A percentile compares a stretch with the other conserved stretches of the same genome.
Evolutionary conservation across 768 basidiomycete genomes (phyloP).

Genomic region (Lactarius akahatsu): DNA sequence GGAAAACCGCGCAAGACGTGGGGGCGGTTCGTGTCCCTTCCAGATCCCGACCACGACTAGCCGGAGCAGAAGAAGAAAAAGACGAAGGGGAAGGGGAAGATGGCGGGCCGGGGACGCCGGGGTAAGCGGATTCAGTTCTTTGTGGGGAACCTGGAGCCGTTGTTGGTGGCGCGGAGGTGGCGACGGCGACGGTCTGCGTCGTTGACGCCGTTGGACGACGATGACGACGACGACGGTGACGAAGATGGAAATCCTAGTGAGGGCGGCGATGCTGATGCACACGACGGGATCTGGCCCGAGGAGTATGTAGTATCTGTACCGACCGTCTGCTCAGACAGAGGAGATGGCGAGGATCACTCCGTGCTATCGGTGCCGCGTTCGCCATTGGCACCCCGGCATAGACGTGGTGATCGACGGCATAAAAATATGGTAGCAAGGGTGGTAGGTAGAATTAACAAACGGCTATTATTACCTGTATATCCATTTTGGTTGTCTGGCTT

Average conservation of each 20-base stretch:
- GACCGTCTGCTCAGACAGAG: not conserved
- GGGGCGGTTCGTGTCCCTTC: slow-evolving; percentile 8
- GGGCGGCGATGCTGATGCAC: not conserved
- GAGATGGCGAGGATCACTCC: slow-evolving; percentile 2
- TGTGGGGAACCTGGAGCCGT: slow-evolving; percentile 5
- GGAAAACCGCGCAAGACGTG: slow-evolving; percentile 17
- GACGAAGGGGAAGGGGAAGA: not conserved
- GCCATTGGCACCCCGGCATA: not conserved
- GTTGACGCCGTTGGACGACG: not conserved
- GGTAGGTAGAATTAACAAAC: too few species aligned
- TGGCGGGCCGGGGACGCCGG: not conserved
- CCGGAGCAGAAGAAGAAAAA: not conserved
- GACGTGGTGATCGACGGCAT: too few species aligned
- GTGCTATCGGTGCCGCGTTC: slow-evolving; percentile 20
- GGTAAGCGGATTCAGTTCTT: not conserved
- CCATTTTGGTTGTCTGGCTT: not conserved
- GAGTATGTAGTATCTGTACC: not conserved
- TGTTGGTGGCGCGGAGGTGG: not conserved
- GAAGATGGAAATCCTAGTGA: not conserved
- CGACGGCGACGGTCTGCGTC: not conserved
- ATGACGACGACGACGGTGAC: not conserved
- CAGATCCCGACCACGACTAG: slow-evolving; percentile 2
- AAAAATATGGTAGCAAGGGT: too few species aligned
- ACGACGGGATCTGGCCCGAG: slow-evolving; percentile 12
- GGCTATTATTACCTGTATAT: too few species aligned